Evolutionary conservation across 306 rosid genomes (phyloP).

Genomic region (Malus domestica): DNA sequence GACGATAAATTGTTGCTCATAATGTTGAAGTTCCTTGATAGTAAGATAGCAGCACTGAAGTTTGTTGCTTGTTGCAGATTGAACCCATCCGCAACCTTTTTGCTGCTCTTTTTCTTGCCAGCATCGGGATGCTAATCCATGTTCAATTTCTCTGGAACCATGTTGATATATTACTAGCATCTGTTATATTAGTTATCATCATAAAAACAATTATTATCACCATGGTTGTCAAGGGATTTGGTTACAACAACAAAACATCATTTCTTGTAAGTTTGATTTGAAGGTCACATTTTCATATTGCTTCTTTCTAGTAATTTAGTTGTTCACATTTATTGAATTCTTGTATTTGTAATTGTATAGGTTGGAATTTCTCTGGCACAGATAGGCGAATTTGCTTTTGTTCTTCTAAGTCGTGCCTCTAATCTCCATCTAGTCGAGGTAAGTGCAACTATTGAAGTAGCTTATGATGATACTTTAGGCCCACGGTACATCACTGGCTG

Average conservation of each 20-base stretch:
- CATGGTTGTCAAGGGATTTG: conserved; percentile 90
- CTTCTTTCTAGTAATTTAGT: not conserved
- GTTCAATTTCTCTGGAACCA: conserved; percentile 99
- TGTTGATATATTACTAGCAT: conserved; percentile 87
- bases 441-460: conserved; percentile 14
- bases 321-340: conserved; percentile 19
- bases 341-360: conserved; percentile 45
- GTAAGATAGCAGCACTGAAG: conserved; percentile 1
- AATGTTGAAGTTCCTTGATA: not conserved
- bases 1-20: not conserved
- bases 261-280: conserved; percentile 63
- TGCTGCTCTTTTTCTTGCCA: conserved; percentile 97
- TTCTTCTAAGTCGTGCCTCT: conserved; percentile 98
- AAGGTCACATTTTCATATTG: not conserved
- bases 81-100: conserved; percentile 96
- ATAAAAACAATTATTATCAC: conserved; percentile 71
- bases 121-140: conserved; percentile 98
- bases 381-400: conserved; percentile 96
- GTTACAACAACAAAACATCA: conserved; percentile 85
- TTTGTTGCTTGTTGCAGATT: conserved; percentile 47
- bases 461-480: not conserved
- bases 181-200: conserved; percentile 87
- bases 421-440: conserved; percentile 97
- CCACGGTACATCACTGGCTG: not conserved
- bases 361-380: conserved; percentile 98